Base-by-base conservation (phyloP, 345 rosid genomes). In the Barbarea vulgaris region DNA sequence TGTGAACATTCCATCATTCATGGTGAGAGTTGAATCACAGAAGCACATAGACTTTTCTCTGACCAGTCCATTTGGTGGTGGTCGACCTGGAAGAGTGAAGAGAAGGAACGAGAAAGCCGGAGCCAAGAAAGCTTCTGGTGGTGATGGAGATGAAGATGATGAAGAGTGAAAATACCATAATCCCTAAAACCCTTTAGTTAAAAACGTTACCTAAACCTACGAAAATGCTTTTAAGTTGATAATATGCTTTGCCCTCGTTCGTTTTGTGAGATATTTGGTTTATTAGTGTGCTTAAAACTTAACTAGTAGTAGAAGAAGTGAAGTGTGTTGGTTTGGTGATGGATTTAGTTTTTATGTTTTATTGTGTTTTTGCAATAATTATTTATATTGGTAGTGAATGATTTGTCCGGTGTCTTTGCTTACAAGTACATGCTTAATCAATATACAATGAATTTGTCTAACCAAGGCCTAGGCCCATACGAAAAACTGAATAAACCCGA, bases 81-180 rank as follows among this genome's bases (percentile, higher is more conserved):
- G 85, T 21, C 64, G 81, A 39, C 81, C 83, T 9, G 85, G 85
- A 57, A 79, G 85, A 64, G 85, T 82, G 64, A 82, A 82, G 81
- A 72, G 83, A 82, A 82, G 39, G 83, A 79, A 82, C 44, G 67
- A 63, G 77, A 82, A 47, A 53, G 73, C 81, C 3, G 83, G 81
- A 21, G 74, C 81, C 28, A 82, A 82, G 79, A 82, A 82, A 65
- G 73, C 83, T 21, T 58, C 80, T 25, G 88, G 85, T 63, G 89
- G 83, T 28, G 91, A 72, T 69, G 89, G 83, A 44, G 89, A 86
- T 19, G 92, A 86, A 13, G 92, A 88, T 52, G 90, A 86, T 13
- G 93, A 86, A 60, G 85, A 84, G 70, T 77, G 50, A 79, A 47
- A 27, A 18, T 74, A 44, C 9, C 39, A 55, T 55, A 64, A 64